These are phyloP conservation scores for Salvia sclarea DNA, from an alignment of 305 asterid species.

Conservation along the genomic window DNA sequence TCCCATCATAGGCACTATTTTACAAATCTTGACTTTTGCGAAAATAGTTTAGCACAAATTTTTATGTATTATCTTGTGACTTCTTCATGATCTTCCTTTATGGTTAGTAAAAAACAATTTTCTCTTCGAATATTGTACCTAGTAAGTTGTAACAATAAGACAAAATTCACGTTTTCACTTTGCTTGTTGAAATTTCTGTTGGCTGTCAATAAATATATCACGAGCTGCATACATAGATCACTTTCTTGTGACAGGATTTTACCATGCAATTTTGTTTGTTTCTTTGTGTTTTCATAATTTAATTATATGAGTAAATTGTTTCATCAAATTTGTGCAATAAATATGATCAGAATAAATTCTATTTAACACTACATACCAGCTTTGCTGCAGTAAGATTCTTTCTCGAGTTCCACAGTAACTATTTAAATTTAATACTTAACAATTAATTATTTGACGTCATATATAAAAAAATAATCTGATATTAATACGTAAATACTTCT, in stretches of 20 bases:
- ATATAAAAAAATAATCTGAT: no score
- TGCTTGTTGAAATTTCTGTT: slow-evolving; percentile 25
- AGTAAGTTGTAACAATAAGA: slow-evolving; percentile 27
- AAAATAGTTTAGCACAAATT: not conserved
- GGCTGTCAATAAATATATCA: slow-evolving; percentile 34
- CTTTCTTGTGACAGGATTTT: slow-evolving; percentile 24
- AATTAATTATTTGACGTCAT: no score
- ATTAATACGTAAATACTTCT: not conserved
- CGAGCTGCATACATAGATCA: slow-evolving; percentile 26
- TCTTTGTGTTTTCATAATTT: slow-evolving; percentile 12
- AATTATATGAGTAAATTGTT: not conserved
- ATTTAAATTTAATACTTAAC: no score
- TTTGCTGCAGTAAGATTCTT: slow-evolving; percentile 1
- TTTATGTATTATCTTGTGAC: not conserved
- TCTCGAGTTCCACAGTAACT: not conserved
- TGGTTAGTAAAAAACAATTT: not conserved
- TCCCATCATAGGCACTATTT: no score
- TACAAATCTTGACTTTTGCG: no score
- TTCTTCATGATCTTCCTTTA: not conserved
- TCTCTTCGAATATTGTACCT: slow-evolving; percentile 12
- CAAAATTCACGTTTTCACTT: slow-evolving; percentile 39
- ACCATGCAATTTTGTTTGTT: not conserved
- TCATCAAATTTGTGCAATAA: not conserved
- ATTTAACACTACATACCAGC: not conserved
- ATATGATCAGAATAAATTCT: not conserved